Percentiles rank a stretch among this genome's conserved stretches.
These are phyloP conservation scores for Zychaea mexicana DNA, from an alignment of 371 early-diverging fungal genomes.

Conservation along the genomic window DNA sequence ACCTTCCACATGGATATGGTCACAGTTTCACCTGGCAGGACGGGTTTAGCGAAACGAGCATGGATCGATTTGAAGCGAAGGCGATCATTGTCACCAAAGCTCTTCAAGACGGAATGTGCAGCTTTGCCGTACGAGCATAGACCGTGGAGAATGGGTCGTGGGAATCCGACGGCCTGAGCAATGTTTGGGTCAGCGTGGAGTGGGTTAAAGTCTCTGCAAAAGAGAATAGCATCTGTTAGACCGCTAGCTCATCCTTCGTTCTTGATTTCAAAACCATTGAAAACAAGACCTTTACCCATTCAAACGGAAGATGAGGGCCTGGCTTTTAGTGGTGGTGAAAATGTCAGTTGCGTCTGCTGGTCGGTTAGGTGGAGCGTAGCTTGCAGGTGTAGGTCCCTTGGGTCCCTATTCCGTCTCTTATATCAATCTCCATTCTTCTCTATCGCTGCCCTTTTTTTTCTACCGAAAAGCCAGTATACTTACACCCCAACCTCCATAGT, in stretches of 20 bases:
- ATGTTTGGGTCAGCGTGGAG: slow-evolving; percentile 65
- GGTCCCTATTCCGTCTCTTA: slow-evolving; percentile 50
- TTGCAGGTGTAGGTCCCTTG: slow-evolving; percentile 50
- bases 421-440: slow-evolving; percentile 12
- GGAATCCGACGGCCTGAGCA: slow-evolving; percentile 65
- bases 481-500: slow-evolving; percentile 62
- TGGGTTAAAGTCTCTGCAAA: slow-evolving; percentile 64
- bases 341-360: slow-evolving; percentile 54
- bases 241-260: no score
- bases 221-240: background rate
- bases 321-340: slow-evolving; percentile 44
- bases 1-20: slow-evolving; percentile 70
- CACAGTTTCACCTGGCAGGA: slow-evolving; percentile 69
- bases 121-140: slow-evolving; percentile 68
- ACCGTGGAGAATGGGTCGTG: slow-evolving; percentile 68
- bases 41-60: slow-evolving; percentile 71
- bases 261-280: no score
- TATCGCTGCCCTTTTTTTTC: no score
- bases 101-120: slow-evolving; percentile 58
- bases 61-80: slow-evolving; percentile 56
- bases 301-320: slow-evolving; percentile 70
- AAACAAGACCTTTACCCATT: slow-evolving; percentile 42
- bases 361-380: slow-evolving; percentile 45
- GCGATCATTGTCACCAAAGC: slow-evolving; percentile 54
- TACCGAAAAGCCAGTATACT: slow-evolving; percentile 1